phyloP scores from a whole-genome alignment of 805 yeast species.

The Metschnikowia peoriensis region DNA sequence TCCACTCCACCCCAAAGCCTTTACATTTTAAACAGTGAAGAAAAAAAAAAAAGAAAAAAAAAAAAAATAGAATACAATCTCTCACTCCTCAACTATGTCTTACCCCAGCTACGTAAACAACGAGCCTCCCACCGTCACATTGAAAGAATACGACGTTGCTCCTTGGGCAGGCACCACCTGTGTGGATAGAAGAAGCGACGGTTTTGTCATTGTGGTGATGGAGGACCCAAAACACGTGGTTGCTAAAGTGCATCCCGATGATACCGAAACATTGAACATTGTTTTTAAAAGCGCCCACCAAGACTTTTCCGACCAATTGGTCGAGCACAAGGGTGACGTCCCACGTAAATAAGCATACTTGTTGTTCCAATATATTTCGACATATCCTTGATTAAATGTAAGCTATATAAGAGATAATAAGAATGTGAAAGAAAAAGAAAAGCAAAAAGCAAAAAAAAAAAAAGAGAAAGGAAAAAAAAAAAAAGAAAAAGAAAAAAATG shows the following conservation, averaged over 20 bases:
- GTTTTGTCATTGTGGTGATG: slow-evolving; percentile 46
- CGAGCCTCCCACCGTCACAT: slow-evolving; percentile 45
- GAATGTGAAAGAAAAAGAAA: background rate
- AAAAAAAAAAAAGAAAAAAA: no score
- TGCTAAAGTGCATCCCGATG: slow-evolving; percentile 40
- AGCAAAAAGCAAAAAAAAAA: no score
- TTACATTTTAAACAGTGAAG: background rate
- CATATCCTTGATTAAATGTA: background rate
- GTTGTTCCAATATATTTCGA: background rate
- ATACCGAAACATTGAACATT: slow-evolving; percentile 37
- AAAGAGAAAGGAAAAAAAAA: no score
- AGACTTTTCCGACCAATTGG: slow-evolving; percentile 20
- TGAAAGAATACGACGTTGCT: slow-evolving; percentile 50
- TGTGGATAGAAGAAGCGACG: slow-evolving; percentile 37
- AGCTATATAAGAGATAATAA: background rate
- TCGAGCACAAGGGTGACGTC: slow-evolving; percentile 15
- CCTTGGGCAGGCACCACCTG: slow-evolving; percentile 52
- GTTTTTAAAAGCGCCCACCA: slow-evolving; percentile 48
- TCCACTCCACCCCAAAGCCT: background rate
- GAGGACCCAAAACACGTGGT: slow-evolving; percentile 43
- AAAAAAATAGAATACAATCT: background rate
- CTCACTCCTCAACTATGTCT: slow-evolving; percentile 2
- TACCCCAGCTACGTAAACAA: slow-evolving; percentile 47
- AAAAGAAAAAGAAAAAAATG: no score
- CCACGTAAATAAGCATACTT: slow-evolving; percentile 10